These are phyloP conservation scores for Hypomontagnella submonticulosa DNA, from an alignment of 495 filamentous ascomycete genomes.

Conservation along the genomic window DNA sequence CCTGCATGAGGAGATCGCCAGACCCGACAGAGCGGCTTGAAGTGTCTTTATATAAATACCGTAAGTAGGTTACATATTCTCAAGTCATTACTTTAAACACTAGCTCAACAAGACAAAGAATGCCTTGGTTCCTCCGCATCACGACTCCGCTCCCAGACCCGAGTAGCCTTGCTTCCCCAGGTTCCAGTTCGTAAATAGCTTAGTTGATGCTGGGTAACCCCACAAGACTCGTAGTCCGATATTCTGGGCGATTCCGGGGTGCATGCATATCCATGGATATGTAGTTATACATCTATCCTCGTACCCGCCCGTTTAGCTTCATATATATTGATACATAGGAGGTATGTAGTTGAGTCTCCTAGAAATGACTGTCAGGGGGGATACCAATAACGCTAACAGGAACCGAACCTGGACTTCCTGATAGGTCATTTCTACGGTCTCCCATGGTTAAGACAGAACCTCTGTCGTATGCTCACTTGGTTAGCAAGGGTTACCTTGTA, in stretches of 20 bases:
- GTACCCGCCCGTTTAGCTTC: not conserved
- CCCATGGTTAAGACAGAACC: no score
- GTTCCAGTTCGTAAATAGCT: conserved; percentile 13
- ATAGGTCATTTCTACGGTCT: no score
- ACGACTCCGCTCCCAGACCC: conserved; percentile 15
- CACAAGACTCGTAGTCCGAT: conserved; percentile 4
- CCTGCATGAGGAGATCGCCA: conserved; percentile 15
- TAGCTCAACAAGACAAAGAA: conserved; percentile 14
- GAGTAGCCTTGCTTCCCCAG: conserved; percentile 15
- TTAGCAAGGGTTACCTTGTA: no score
- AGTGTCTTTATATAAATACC: conserved; percentile 18
- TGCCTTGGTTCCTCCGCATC: conserved; percentile 11
- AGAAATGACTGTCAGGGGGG: not conserved
- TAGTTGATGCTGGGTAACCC: conserved; percentile 11
- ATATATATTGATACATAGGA: no score
- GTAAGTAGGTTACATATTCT: not conserved
- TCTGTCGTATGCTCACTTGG: no score
- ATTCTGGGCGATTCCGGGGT: conserved; percentile 6
- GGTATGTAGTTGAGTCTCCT: conserved; percentile 6
- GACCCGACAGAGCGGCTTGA: conserved; percentile 16
- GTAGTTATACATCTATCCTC: not conserved
- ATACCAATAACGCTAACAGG: no score
- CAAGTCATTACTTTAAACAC: conserved; percentile 15
- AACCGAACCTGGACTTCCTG: no score
- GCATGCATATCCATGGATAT: not conserved